Base-by-base conservation (phyloP, 1,284 basidiomycete species). In the Ceratobasidium sp. region DNA sequence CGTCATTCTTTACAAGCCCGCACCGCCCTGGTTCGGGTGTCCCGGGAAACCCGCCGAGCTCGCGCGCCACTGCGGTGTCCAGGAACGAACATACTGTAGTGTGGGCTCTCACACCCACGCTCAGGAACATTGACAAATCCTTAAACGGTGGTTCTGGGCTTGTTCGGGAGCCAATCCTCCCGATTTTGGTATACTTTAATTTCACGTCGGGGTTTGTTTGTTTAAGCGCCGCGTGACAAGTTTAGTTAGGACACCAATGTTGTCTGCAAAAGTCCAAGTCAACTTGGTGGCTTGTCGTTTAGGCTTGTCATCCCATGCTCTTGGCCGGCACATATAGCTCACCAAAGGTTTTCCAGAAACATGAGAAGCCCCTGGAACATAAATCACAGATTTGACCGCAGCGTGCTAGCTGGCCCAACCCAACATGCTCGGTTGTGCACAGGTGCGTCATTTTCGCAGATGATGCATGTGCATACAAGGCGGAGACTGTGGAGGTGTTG, bases 361-460 rank as follows among this genome's bases (percentile, higher is more conserved):
- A 22, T 11, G 19, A n/a, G 48, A 51, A 51, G 48, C 48, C 8
- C 41, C 48, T n/a, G 48, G 48, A 51, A 51, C 48, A 8, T n/a
- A 22, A 22, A 51, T n/a, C n/a, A n/a, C n/a, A n/a, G n/a, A 51
- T 51, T n/a, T 5, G 16, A 51, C 48, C 6, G 16, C 48, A 51
- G 48, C 48, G 29, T 14, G 16, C 8, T 4, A 4, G 51, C 16
- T 27, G 4, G 51, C 8, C 51, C 51, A 27, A 53, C 29, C 51
- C 24, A 53, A 53, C 51, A 53, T 27, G 51, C 7, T 27, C 5
- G 51, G 24, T 19, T 27, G 22, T 61, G 59, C 59, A 61, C 59
- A 61, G 59, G 37, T 61, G 59, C 59, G 59, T 22, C 19, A 61
- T 34, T 61, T 61, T 61, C 2, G 59, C 59, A 61, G 37, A 41